These are phyloP conservation scores for Zygosaccharomyces rouxii DNA, from an alignment of 805 yeast species.

Conservation along the genomic window DNA sequence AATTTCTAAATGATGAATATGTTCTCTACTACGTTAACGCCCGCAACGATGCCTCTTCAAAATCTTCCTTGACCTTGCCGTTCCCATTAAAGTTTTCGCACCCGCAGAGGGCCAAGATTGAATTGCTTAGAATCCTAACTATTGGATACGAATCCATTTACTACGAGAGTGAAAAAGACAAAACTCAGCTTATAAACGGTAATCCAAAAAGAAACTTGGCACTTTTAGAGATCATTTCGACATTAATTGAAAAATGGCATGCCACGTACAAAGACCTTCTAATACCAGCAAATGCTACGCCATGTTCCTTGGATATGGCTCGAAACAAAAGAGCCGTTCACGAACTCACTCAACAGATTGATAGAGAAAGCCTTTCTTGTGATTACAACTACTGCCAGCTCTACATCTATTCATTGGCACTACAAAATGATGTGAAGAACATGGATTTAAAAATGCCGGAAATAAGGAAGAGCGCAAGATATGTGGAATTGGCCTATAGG, in stretches of 20 bases:
- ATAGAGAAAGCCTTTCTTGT: slow-evolving; percentile 66
- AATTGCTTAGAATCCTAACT: slow-evolving; percentile 70
- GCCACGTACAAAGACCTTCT: slow-evolving; percentile 54
- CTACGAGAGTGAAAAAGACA: slow-evolving; percentile 50
- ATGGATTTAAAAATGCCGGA: slow-evolving; percentile 56
- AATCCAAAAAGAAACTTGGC: slow-evolving; percentile 65
- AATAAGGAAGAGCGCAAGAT: slow-evolving; percentile 65
- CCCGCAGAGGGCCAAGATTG: slow-evolving; percentile 73
- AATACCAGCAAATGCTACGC: slow-evolving; percentile 37
- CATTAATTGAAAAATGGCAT: slow-evolving; percentile 77
- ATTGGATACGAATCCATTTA: slow-evolving; percentile 82
- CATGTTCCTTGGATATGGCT: slow-evolving; percentile 25
- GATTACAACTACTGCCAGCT: slow-evolving; percentile 82
- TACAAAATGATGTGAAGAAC: slow-evolving; percentile 43
- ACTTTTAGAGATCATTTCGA: slow-evolving; percentile 65
- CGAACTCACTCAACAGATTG: slow-evolving; percentile 41
- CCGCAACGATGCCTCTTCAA: slow-evolving; percentile 2
- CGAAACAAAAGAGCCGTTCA: slow-evolving; percentile 32
- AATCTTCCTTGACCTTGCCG: slow-evolving; percentile 13
- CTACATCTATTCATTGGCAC: slow-evolving; percentile 78
- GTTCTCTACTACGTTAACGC: slow-evolving; percentile 23
- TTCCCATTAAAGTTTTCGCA: slow-evolving; percentile 49
- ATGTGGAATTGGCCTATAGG: slow-evolving; percentile 73
- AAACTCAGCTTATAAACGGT: slow-evolving; percentile 37
- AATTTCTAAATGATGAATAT: slow-evolving; percentile 35